phyloP scores from a whole-genome alignment of 148 eudicot genomes.

The Chenopodium album region DNA sequence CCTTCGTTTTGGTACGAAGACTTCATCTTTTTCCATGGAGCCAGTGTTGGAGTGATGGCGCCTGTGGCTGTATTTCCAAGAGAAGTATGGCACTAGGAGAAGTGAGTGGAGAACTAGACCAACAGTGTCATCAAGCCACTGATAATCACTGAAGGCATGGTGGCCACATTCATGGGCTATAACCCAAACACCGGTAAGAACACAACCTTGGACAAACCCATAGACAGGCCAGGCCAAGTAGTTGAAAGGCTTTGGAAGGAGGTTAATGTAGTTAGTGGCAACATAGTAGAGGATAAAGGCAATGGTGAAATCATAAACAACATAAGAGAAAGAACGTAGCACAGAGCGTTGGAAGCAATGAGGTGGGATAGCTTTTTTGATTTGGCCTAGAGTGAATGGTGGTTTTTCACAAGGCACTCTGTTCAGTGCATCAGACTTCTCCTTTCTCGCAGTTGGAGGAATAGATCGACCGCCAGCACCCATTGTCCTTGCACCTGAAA shows the following conservation, averaged over 20 bases:
- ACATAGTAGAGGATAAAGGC: conserved; percentile 52
- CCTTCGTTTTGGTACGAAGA: conserved; percentile 66
- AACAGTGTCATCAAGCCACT: conserved; percentile 61
- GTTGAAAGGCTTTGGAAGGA: conserved; percentile 54
- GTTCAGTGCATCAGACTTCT: conserved; percentile 33
- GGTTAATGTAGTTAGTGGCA: conserved; percentile 60
- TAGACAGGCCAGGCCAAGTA: conserved; percentile 72
- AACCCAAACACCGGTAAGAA: conserved; percentile 43
- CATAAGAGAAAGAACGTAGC: conserved; percentile 68
- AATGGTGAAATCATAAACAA: conserved; percentile 52
- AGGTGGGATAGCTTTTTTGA: conserved; percentile 84
- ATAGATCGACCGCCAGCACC: conserved; percentile 70
- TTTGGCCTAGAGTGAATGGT: conserved; percentile 68
- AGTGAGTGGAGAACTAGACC: conserved; percentile 80
- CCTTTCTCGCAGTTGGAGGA: conserved; percentile 40
- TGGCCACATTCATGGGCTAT: conserved; percentile 46
- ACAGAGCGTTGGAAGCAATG: conserved; percentile 85
- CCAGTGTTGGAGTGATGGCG: conserved; percentile 94
- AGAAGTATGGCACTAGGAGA: conserved; percentile 81
- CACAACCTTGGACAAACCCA: conserved; percentile 40
- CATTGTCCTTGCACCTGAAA: conserved; percentile 41
- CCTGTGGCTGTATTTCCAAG: conserved; percentile 85
- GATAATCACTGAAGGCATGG: conserved; percentile 45
- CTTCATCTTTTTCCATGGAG: conserved; percentile 82
- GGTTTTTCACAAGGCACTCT: conserved; percentile 71